Conservation (phyloP, 371 early-diverging fungal species). For the Apophysomyces sp. region DNA sequence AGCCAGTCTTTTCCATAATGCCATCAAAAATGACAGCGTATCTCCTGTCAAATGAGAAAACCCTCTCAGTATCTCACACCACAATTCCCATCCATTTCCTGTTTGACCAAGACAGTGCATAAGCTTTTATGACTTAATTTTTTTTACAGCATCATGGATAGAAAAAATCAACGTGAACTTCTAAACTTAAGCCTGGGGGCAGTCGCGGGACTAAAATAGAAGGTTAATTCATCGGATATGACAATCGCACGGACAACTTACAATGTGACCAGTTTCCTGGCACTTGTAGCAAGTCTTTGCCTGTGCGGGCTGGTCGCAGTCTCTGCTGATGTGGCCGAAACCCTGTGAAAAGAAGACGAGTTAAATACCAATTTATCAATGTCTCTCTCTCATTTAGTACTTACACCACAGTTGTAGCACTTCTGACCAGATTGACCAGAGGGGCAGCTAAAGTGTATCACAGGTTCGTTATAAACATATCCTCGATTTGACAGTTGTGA, state of each 20-base stretch:
- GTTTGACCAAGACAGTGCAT: neutral
- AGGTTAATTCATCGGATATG: neutral
- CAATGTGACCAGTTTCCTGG: constrained; percentile 55
- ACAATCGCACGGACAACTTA: constrained; percentile 11
- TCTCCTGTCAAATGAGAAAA: too few species aligned
- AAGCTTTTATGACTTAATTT: too few species aligned
- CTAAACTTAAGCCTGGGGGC: constrained; percentile 17
- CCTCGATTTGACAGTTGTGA: too few species aligned
- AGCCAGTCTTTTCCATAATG: too few species aligned
- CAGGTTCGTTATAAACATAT: too few species aligned
- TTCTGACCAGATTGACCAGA: constrained; percentile 50
- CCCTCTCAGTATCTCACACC: too few species aligned
- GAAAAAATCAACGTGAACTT: neutral
- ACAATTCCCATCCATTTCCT: neutral
- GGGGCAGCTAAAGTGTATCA: constrained; percentile 13
- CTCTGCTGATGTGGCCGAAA: constrained; percentile 51
- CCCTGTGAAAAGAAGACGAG: constrained; percentile 13
- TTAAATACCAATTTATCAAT: neutral
- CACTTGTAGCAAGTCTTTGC: constrained; percentile 69
- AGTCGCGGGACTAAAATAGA: constrained; percentile 22
- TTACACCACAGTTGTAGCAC: constrained; percentile 71
- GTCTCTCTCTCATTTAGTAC: neutral
- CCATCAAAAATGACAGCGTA: too few species aligned
- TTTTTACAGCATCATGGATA: too few species aligned
- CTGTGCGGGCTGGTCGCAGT: constrained; percentile 43